Evolutionary conservation across 73 alveolate species (phyloP), one percentile per base, ranked within the genome.

Genomic region (Diophrys sp.): DNA sequence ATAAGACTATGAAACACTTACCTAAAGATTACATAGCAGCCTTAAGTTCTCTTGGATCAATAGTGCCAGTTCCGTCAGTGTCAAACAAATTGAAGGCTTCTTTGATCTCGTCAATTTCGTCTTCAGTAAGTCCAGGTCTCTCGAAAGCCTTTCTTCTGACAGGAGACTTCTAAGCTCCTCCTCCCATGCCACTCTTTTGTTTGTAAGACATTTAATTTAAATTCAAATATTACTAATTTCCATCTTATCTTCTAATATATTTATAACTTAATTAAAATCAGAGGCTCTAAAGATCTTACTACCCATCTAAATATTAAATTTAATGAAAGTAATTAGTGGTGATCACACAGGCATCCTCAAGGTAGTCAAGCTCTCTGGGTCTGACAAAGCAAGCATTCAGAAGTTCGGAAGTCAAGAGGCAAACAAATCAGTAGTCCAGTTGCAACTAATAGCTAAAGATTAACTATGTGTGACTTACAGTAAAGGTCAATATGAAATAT

Each of bases 41-140:
- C 85, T 95, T 97, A 68, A 97, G 93, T 90, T 97, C 99, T 57
- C 74, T 84, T 74, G 99, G 99, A 80, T 97, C 99, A 27, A 97
- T 94, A 82, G 93, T 92, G 23, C 99, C 99, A 56, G 98, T 85
- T 30, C 98, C 99, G 57, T 94, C 98, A 25, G 93, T 80, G 81
- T 91, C 97, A 78, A 91, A 91, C 67, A 97, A 92, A 85, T 97
- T 96, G 97, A 97, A 97, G 53, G 99, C 99, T 77, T 97, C 99
- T 56, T 98, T 87, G 78, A 97, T 95, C 72, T 97, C 99, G 56
- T 92, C 96, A 29, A 90, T 93, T 80, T 95, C 98, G 56, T 95
- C 98, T 74, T 93, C 97, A 31, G 98, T 93, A 32, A 95, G 87
- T 31, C 99, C 99, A 31, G 97, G 96, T 33, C 91, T 70, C 80